phyloP scores from a whole-genome alignment of 2,329 filamentous ascomycete species.

The Verticillium nonalfalfae region DNA sequence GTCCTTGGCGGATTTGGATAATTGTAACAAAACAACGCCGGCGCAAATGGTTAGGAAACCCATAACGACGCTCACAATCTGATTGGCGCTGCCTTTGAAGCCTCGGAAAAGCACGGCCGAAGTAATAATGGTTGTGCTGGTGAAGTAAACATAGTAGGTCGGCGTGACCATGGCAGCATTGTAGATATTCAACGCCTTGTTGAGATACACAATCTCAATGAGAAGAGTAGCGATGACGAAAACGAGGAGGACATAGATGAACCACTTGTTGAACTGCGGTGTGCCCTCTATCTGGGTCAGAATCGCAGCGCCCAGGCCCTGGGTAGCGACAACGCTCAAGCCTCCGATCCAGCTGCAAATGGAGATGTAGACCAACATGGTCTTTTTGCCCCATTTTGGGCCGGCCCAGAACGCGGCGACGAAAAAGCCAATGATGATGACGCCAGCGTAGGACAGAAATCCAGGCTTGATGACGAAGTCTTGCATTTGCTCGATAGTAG shows the following conservation, averaged over 20 bases:
- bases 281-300: slow-evolving; percentile 77
- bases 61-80: slow-evolving; percentile 84
- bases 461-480: slow-evolving; percentile 77
- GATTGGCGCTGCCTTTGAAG: slow-evolving; percentile 77
- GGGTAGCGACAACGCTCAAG: slow-evolving; percentile 88
- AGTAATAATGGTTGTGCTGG: slow-evolving; percentile 88
- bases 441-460: slow-evolving; percentile 77
- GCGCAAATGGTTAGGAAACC: slow-evolving; percentile 93
- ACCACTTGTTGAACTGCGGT: slow-evolving; percentile 95
- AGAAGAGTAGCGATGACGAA: slow-evolving; percentile 86
- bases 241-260: slow-evolving; percentile 82
- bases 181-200: slow-evolving; percentile 98
- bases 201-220: slow-evolving; percentile 92
- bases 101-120: slow-evolving; percentile 89
- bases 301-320: slow-evolving; percentile 87
- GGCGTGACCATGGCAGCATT: slow-evolving; percentile 96
- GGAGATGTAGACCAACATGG: slow-evolving; percentile 94
- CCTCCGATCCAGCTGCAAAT: slow-evolving; percentile 95
- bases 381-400: slow-evolving; percentile 88
- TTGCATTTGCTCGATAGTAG: slow-evolving; percentile 89
- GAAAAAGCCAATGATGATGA: slow-evolving; percentile 68
- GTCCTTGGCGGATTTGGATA: slow-evolving; percentile 98
- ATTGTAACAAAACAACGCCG: slow-evolving; percentile 83
- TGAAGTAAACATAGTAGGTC: slow-evolving; percentile 99
- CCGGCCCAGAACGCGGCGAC: slow-evolving; percentile 75